A percentile compares a stretch with the other conserved stretches of the same genome.
These are phyloP conservation scores for Yarrowia porcina DNA, from an alignment of 805 yeast species.

Conservation along the genomic window DNA sequence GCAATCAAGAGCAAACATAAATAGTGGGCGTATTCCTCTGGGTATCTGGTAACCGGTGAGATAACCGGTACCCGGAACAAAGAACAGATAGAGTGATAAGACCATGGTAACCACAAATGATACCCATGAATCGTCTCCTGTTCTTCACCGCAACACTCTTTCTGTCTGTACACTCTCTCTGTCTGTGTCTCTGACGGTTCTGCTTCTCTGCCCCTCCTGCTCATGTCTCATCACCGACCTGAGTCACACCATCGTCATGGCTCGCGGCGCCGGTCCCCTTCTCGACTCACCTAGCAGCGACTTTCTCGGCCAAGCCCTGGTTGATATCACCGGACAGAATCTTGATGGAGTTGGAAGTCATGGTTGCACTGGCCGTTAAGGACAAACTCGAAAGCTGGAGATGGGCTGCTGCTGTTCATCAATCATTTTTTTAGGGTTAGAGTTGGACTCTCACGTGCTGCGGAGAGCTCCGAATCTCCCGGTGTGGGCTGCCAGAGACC, in stretches of 20 bases:
- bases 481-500: neutral
- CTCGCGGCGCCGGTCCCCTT: neutral
- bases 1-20: too few relatives aligned
- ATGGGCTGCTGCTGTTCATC: constrained; percentile 7
- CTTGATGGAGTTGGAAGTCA: constrained; percentile 53
- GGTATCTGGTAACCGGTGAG: too few relatives aligned
- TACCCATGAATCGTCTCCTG: too few relatives aligned
- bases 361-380: constrained; percentile 27
- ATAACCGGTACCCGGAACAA: too few relatives aligned
- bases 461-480: neutral
- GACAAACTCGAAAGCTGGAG: constrained; percentile 10
- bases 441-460: constrained; percentile 14
- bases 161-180: too few relatives aligned
- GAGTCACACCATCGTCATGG: neutral
- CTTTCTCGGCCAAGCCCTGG: constrained; percentile 72
- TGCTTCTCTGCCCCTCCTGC: neutral
- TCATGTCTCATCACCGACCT: neutral
- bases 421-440: constrained; percentile 20
- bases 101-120: too few relatives aligned
- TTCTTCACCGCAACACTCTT: too few relatives aligned
- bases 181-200: neutral
- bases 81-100: too few relatives aligned
- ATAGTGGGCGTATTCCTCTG: too few relatives aligned
- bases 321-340: constrained; percentile 58
- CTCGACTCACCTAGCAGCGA: constrained; percentile 48